These are phyloP conservation scores for Phaeotremella fagi DNA, from an alignment of 768 basidiomycete species.

Conservation along the genomic window DNA sequence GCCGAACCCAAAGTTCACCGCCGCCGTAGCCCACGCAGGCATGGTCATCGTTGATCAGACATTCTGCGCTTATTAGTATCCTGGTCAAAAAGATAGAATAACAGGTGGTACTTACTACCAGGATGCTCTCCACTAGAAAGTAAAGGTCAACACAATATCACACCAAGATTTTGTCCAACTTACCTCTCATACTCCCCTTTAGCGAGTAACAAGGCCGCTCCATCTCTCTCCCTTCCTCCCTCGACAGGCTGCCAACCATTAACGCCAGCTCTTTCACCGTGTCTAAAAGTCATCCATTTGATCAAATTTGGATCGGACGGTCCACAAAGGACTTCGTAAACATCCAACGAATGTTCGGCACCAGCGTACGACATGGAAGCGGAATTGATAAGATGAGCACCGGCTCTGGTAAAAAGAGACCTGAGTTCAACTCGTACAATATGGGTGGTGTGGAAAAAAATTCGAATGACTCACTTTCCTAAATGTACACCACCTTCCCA, in stretches of 20 bases:
- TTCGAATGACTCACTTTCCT: slow-evolving; percentile 45
- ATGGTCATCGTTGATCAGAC: slow-evolving; percentile 43
- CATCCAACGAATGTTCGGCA: slow-evolving; percentile 31
- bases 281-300: slow-evolving; percentile 39
- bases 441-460: background rate
- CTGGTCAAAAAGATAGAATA: background rate
- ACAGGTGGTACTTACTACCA: slow-evolving; percentile 24
- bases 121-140: slow-evolving; percentile 34
- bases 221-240: slow-evolving; percentile 40
- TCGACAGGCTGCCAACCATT: slow-evolving; percentile 42
- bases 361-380: slow-evolving; percentile 44
- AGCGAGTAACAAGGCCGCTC: slow-evolving; percentile 32
- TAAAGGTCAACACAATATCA: slow-evolving; percentile 1
- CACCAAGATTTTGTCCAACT: slow-evolving; percentile 2
- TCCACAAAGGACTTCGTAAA: slow-evolving; percentile 43
- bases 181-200: slow-evolving; percentile 41
- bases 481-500: slow-evolving; percentile 42
- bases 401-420: slow-evolving; percentile 16
- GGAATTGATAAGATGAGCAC: slow-evolving; percentile 22
- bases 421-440: background rate
- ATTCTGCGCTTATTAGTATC: slow-evolving; percentile 21
- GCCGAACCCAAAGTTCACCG: slow-evolving; percentile 46
- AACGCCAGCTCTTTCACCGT: slow-evolving; percentile 27
- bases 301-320: slow-evolving; percentile 30
- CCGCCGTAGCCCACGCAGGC: slow-evolving; percentile 46